Base-by-base conservation (phyloP, 176 grass and related monocot species). In the Oryza coarctata region DNA sequence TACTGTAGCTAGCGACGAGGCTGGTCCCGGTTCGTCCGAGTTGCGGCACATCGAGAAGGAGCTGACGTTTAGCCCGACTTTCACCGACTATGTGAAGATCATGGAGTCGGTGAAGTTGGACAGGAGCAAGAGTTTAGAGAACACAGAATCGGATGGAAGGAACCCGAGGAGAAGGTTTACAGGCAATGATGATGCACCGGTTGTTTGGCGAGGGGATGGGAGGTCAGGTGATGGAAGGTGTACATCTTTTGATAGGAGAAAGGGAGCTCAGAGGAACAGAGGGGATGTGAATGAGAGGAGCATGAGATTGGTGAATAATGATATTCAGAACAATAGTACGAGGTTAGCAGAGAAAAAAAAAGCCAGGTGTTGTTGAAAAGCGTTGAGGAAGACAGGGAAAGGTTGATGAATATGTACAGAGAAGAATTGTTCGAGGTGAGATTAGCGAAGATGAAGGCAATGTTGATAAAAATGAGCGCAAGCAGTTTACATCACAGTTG, bases 21-120 rank as follows among this genome's bases (percentile, higher is more conserved):
- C 64, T 9, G 75, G 61, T 12, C 41, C 84, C 7, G 61, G 77
- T 32, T 88, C 83, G 0, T 45, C 81, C 3, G 55, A 74, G 43
- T 13, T 83, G 74, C 75, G 82, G 79, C 84, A 82, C 74, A 86
- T 98, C n/a, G 92, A 98, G 84, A 91, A 98, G 84, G 92, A 95
- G 68, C 85, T 95, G 12, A 93, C 71, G 0, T 95, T 95, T 86
- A 93, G 79, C 61, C 88, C 95, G 4, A 83, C 92, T 9, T 95
- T 98, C 80, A 80, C 87, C 18, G 95, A 98, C 85, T 98, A 98
- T 85, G 88, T 95, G 86, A 98, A 98, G 90, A 81, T 95, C 76
- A 95, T 98, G 92, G 95, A 98, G 83, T 95, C 92, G 1, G 92
- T 98, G 61, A 93, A 93, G 81, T 30, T 84, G 45, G 95, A 95